These are phyloP conservation scores for Saccharomyces eubayanus DNA, from an alignment of 805 yeast species.

Conservation along the genomic window DNA sequence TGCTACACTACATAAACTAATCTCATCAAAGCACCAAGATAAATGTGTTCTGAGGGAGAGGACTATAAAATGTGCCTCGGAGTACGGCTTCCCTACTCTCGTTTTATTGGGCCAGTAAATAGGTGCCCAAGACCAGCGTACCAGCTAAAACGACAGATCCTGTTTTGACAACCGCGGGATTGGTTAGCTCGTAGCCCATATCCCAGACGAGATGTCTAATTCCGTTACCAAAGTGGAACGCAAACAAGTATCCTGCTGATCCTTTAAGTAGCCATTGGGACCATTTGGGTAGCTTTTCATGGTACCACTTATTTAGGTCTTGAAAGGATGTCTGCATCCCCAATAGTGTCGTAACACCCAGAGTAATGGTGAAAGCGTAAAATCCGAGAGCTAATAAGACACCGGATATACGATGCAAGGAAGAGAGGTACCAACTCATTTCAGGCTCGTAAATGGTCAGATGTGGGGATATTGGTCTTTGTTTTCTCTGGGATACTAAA, in stretches of 20 bases:
- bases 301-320: constrained; percentile 31
- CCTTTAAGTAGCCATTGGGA: constrained; percentile 60
- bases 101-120: constrained; percentile 32
- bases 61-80: background rate
- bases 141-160: constrained; percentile 77
- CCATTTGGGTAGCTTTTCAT: constrained; percentile 55
- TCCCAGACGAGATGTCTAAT: constrained; percentile 94
- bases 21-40: background rate
- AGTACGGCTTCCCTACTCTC: background rate
- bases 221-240: constrained; percentile 81
- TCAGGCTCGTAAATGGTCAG: constrained; percentile 85
- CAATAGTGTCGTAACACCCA: constrained; percentile 58
- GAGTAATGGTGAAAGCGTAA: constrained; percentile 67
- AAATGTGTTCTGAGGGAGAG: background rate
- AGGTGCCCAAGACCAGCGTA: constrained; percentile 48
- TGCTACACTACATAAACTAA: background rate
- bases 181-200: constrained; percentile 65
- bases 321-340: constrained; percentile 40
- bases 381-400: constrained; percentile 71
- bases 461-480: constrained; percentile 89
- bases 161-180: constrained; percentile 85
- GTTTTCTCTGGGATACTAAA: constrained; percentile 70
- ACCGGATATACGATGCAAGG: constrained; percentile 83
- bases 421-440: constrained; percentile 72
- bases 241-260: constrained; percentile 70